These are phyloP conservation scores for Tetradesmus obliquus DNA, from an alignment of 139 green algal genomes.

Conservation along the genomic window DNA sequence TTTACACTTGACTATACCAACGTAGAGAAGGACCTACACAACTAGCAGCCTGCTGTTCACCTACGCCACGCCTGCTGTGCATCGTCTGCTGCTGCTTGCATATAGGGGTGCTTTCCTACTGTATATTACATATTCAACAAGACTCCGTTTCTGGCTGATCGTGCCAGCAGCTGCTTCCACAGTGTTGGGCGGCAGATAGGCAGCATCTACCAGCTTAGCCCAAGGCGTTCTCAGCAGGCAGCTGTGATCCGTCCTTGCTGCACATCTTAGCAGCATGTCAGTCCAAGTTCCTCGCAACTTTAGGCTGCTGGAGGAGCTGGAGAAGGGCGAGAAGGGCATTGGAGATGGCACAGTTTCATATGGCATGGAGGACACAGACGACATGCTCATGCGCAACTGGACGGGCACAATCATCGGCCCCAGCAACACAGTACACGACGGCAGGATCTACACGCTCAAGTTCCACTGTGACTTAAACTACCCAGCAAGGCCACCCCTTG, in stretches of 20 bases:
- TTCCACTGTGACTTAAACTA: constrained; percentile 90
- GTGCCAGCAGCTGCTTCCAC: neutral
- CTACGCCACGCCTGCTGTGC: constrained; percentile 13
- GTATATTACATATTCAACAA: neutral
- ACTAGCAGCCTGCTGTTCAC: neutral
- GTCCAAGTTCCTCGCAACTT: constrained; percentile 95
- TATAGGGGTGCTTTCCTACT: neutral
- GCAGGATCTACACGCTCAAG: constrained; percentile 93
- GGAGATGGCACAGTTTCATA: constrained; percentile 97
- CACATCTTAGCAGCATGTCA: neutral
- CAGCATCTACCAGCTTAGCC: neutral
- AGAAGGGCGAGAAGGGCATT: constrained; percentile 95
- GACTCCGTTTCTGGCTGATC: neutral
- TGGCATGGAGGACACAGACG: constrained; percentile 93
- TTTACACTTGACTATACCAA: no score
- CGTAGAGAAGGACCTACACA: neutral
- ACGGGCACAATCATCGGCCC: constrained; percentile 98
- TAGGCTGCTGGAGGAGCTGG: constrained; percentile 95
- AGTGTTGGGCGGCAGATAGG: neutral
- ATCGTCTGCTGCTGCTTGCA: neutral
- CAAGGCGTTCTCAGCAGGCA: neutral
- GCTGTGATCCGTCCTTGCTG: neutral
- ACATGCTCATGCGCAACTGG: constrained; percentile 95
- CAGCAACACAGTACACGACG: constrained; percentile 86
- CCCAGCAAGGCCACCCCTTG: constrained; percentile 74